These are phyloP conservation scores for Trichothecium roseum DNA, from an alignment of 2,329 filamentous ascomycete species.

Conservation along the genomic window DNA sequence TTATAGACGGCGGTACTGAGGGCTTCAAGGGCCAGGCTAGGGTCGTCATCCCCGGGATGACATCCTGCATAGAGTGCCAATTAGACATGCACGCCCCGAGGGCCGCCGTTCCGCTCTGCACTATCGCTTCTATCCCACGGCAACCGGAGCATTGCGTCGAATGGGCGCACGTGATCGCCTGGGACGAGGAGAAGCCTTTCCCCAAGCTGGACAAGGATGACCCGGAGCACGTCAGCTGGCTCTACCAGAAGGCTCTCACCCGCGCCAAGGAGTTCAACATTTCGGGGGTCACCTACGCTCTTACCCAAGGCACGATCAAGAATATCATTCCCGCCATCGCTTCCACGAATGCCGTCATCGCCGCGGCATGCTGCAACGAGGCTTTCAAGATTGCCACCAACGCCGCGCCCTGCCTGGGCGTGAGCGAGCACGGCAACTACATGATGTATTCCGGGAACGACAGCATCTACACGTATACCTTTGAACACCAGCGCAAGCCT, in stretches of 20 bases:
- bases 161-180: constrained; percentile 97
- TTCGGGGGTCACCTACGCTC: constrained; percentile 81
- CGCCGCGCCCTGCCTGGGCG: constrained; percentile 68
- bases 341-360: constrained; percentile 93
- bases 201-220: constrained; percentile 88
- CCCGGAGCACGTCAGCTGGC: constrained; percentile 94
- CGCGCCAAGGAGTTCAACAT: constrained; percentile 87
- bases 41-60: constrained; percentile 84
- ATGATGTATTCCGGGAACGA: constrained; percentile 99
- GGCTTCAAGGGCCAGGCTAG: constrained; percentile 96
- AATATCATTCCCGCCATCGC: constrained; percentile 99
- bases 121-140: constrained; percentile 87
- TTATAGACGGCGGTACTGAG: constrained; percentile 95
- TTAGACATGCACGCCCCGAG: constrained; percentile 98
- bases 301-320: constrained; percentile 96
- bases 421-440: constrained; percentile 63
- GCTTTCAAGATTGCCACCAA: constrained; percentile 87
- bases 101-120: constrained; percentile 92
- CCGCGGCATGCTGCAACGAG: constrained; percentile 92
- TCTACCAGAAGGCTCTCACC: constrained; percentile 73
- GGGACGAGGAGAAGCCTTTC: constrained; percentile 79
- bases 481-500: constrained; percentile 84
- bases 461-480: constrained; percentile 93
- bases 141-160: constrained; percentile 98
- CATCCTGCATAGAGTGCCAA: constrained; percentile 96